Base-by-base conservation (phyloP, 768 basidiomycete genomes). In the Serendipita sp. region DNA sequence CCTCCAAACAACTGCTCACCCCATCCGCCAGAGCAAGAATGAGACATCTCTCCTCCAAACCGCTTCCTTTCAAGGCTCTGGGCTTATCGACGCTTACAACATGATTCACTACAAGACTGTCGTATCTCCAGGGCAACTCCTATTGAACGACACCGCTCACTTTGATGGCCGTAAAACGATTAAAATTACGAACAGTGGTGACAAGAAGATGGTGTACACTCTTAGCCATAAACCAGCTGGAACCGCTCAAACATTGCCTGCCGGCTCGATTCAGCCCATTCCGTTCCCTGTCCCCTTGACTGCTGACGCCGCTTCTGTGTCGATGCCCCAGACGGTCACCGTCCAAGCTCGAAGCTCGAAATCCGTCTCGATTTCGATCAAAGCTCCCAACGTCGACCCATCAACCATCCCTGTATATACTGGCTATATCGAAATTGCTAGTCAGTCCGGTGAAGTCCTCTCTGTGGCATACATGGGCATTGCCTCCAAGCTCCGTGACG, bases 71-170 rank as follows among this genome's bases (percentile, higher is more conserved):
- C 68, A 68, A 45, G 70, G 70, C n/a, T 67, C 67, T 7, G 70
- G 70, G 32, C 64, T 72, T 48, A 60, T 77, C 46, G 70, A 76
- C 63, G 71, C 73, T n/a, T 75, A 72, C 66, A 70, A 73, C 41
- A 74, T 76, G 3, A 68, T 76, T 63, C 68, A 71, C 51, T 69
- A 70, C 41, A 69, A 67, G 18, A 68, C 75, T 5, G 45, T 71
- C 41, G 48, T 78, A 56, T 66, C 70, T 11, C 75, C 76, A 2
- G 68, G 71, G 30, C 71, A 75, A 63, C 66, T 78, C 24, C 53
- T 70, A 30, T 69, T 78, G 35, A 79, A 79, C 69, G 78, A 78
- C 67, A 77, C 77, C 2, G 71, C 70, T 35, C 66, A 73, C 69
- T 69, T 72, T 64, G 45, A 67, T 7, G 63, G 60, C 0, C 63